Evolutionary conservation across 768 basidiomycete genomes (phyloP).

Genomic region (Suillus hirtellus): DNA sequence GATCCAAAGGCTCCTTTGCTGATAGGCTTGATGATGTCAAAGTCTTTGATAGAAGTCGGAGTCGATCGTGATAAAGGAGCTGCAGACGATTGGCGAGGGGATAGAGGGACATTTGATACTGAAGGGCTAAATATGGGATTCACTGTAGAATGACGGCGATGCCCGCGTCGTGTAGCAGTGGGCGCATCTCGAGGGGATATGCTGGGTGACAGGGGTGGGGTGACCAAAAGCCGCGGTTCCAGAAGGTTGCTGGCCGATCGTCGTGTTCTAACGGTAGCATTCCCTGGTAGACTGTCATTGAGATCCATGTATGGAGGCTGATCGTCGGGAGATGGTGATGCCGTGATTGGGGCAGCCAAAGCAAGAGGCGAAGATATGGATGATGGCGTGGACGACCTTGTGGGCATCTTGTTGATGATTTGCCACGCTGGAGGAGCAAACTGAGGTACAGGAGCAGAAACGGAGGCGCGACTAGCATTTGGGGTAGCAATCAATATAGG

Average conservation of each 20-base stretch:
- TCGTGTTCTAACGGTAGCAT: conserved; percentile 55
- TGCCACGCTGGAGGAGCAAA: conserved; percentile 49
- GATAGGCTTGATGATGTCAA: conserved; percentile 99
- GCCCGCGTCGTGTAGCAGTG: conserved; percentile 48
- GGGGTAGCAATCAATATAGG: conserved; percentile 29
- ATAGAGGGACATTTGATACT: conserved; percentile 57
- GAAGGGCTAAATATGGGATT: conserved; percentile 64
- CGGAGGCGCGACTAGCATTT: conserved; percentile 25
- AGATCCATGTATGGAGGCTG: conserved; percentile 65
- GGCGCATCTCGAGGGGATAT: conserved; percentile 54
- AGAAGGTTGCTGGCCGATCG: conserved; percentile 67
- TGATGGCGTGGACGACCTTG: conserved; percentile 85
- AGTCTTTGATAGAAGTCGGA: conserved; percentile 95
- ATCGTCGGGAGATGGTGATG: conserved; percentile 61
- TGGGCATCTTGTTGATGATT: conserved; percentile 50
- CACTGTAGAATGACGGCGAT: conserved; percentile 73
- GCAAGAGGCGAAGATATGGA: conserved; percentile 88
- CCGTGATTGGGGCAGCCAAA: conserved; percentile 80
- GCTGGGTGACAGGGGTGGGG: conserved; percentile 70
- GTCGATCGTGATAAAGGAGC: conserved; percentile 77
- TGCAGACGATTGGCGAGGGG: conserved; percentile 81
- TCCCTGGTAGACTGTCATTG: conserved; percentile 46
- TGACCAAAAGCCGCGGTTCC: conserved; percentile 65
- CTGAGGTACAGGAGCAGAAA: conserved; percentile 39
- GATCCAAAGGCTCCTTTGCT: conserved; percentile 98